These are phyloP conservation scores for Penicilliopsis zonata DNA, from an alignment of 495 filamentous ascomycete species.

Conservation along the genomic window DNA sequence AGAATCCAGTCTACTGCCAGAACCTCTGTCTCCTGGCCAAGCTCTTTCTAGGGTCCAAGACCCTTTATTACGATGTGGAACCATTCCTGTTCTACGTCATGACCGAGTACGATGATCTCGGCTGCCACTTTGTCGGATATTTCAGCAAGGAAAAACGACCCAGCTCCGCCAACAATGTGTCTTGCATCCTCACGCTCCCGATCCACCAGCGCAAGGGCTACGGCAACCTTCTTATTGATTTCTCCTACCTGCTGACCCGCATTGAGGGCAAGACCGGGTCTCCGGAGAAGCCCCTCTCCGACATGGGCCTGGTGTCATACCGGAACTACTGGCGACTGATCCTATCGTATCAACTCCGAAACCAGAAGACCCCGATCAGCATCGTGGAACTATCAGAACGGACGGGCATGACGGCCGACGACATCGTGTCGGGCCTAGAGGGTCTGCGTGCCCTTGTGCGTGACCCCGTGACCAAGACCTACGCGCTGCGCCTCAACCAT, in stretches of 20 bases:
- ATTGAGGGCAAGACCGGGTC: slow-evolving; percentile 92
- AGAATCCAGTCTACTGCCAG: slow-evolving; percentile 95
- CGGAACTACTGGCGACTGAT: slow-evolving; percentile 92
- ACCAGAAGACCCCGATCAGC: slow-evolving; percentile 54
- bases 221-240: slow-evolving; percentile 91
- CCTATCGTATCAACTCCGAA: slow-evolving; percentile 65
- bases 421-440: slow-evolving; percentile 87
- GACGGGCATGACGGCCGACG: slow-evolving; percentile 92
- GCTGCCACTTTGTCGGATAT: slow-evolving; percentile 96
- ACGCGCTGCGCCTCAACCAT: slow-evolving; percentile 78
- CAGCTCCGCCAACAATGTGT: slow-evolving; percentile 90
- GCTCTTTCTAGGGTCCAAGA: slow-evolving; percentile 93
- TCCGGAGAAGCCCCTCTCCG: slow-evolving; percentile 92
- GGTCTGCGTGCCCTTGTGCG: slow-evolving; percentile 76
- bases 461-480: slow-evolving; percentile 77
- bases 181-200: slow-evolving; percentile 88
- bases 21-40: slow-evolving; percentile 95
- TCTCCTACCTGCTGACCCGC: slow-evolving; percentile 89
- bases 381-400: slow-evolving; percentile 75
- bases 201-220: slow-evolving; percentile 97
- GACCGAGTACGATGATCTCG: slow-evolving; percentile 85
- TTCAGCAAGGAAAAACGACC: slow-evolving; percentile 99
- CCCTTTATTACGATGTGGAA: slow-evolving; percentile 96
- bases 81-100: slow-evolving; percentile 98
- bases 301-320: slow-evolving; percentile 95